Conservation (phyloP, 1,284 basidiomycete species). For the Apiotrichum porosum region DNA sequence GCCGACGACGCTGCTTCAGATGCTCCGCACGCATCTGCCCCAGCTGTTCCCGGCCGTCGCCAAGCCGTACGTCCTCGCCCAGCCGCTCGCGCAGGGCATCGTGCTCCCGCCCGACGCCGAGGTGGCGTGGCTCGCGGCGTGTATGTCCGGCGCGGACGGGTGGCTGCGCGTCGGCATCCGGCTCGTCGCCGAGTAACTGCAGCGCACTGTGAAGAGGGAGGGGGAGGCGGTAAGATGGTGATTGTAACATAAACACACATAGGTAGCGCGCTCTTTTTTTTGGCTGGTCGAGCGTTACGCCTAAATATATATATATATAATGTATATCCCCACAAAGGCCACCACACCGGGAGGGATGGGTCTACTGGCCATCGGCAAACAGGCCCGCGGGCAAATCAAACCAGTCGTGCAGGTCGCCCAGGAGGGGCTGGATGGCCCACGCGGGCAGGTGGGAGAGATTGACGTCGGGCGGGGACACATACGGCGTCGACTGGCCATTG, state of each 20-base stretch:
- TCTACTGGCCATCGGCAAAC: conserved; percentile 16
- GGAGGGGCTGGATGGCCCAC: conserved; percentile 43
- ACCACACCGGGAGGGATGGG: no score
- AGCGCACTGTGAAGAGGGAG: no score
- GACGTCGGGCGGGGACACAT: conserved; percentile 33
- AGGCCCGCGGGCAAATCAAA: conserved; percentile 43
- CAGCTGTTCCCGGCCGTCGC: conserved; percentile 48
- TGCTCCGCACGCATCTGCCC: conserved; percentile 49
- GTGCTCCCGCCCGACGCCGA: conserved; percentile 77
- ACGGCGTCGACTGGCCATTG: conserved; percentile 27
- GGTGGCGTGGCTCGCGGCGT: conserved; percentile 86
- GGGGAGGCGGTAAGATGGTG: no score
- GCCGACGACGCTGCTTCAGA: conserved; percentile 49
- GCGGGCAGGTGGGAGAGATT: conserved; percentile 37
- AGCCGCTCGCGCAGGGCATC: conserved; percentile 80
- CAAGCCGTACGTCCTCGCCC: conserved; percentile 45
- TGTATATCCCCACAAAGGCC: no score
- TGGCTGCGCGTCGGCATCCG: conserved; percentile 86
- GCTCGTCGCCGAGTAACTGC: conserved; percentile 41
- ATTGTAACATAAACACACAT: no score
- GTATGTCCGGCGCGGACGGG: conserved; percentile 85
- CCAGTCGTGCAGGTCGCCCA: conserved; percentile 47
- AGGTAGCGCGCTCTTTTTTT: no score
- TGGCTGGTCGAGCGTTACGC: no score
- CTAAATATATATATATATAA: no score